A percentile compares a stretch with the other conserved stretches of the same genome.
phyloP scores from a whole-genome alignment of 1,139 yeast genomes.

The Suhomyces bolitotheri region DNA sequence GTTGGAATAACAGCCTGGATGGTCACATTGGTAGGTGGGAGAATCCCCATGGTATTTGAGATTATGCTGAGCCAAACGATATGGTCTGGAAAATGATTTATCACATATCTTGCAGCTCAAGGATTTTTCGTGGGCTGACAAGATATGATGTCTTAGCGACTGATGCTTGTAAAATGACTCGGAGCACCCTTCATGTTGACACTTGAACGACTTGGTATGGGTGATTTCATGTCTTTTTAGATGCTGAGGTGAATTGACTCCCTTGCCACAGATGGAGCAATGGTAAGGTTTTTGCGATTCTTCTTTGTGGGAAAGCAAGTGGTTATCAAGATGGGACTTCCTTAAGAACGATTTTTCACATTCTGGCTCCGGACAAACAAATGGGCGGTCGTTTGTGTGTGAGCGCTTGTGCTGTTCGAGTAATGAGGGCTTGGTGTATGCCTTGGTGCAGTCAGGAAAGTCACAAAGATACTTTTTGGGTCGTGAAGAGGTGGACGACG shows the following conservation, averaged over 20 bases:
- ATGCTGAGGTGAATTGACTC: constrained; percentile 81
- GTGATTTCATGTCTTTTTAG: constrained; percentile 77
- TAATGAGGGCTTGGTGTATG: constrained; percentile 79
- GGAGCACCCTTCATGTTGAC: constrained; percentile 61
- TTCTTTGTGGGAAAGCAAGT: constrained; percentile 59
- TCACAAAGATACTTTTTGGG: constrained; percentile 62
- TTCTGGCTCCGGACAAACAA: constrained; percentile 50
- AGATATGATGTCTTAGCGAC: constrained; percentile 71
- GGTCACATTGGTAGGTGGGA: constrained; percentile 63
- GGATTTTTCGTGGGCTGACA: constrained; percentile 57
- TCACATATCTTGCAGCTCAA: constrained; percentile 60
- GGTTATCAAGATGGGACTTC: constrained; percentile 78
- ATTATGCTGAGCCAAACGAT: constrained; percentile 60
- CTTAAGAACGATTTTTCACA: constrained; percentile 72
- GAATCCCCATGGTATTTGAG: constrained; percentile 57
- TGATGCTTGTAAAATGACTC: constrained; percentile 78
- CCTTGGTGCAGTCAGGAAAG: constrained; percentile 66
- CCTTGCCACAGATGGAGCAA: constrained; percentile 79
- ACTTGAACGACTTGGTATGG: constrained; percentile 69
- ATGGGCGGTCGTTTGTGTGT: constrained; percentile 82
- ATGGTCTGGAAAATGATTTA: constrained; percentile 60
- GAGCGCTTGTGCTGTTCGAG: constrained; percentile 78
- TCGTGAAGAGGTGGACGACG: constrained; percentile 10
- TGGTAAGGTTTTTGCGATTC: constrained; percentile 63
- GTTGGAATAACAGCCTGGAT: constrained; percentile 55